Evolutionary conservation across 371 early-diverging fungal species (phyloP).

Genomic region (Mucor sp.): DNA sequence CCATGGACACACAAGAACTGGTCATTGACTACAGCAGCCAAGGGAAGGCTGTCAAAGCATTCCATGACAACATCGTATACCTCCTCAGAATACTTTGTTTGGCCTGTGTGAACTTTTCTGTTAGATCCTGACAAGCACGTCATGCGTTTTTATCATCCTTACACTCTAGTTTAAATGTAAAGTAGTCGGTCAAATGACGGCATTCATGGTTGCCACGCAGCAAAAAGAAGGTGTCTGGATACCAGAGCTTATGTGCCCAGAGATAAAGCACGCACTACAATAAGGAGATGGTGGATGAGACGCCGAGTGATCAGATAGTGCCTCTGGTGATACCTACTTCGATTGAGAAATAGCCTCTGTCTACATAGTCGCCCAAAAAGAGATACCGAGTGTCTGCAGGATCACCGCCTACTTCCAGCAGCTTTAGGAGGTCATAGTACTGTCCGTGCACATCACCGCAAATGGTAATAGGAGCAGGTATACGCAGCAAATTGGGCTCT

Average conservation of each 20-base stretch:
- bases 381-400: constrained; percentile 86
- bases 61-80: constrained; percentile 91
- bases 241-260: constrained; percentile 90
- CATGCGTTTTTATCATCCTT: constrained; percentile 25
- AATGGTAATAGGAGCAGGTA: constrained; percentile 90
- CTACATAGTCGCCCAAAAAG: constrained; percentile 98
- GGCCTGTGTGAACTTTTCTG: constrained; percentile 52
- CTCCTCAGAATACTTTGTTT: constrained; percentile 90
- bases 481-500: constrained; percentile 83
- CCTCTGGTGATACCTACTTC: constrained; percentile 55
- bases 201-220: constrained; percentile 99
- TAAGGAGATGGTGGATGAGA: background rate
- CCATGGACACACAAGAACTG: constrained; percentile 99
- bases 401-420: constrained; percentile 95
- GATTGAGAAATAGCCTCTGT: constrained; percentile 90
- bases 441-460: constrained; percentile 99
- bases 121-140: background rate
- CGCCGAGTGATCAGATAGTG: background rate
- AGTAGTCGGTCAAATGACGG: constrained; percentile 96
- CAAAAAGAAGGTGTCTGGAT: constrained; percentile 88
- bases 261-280: constrained; percentile 88
- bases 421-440: constrained; percentile 95
- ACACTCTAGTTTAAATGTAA: constrained; percentile 98
- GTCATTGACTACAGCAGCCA: constrained; percentile 96
- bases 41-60: constrained; percentile 94